These are phyloP conservation scores for Phoma herbarum DNA, from an alignment of 2,329 filamentous ascomycete genomes.

Conservation along the genomic window DNA sequence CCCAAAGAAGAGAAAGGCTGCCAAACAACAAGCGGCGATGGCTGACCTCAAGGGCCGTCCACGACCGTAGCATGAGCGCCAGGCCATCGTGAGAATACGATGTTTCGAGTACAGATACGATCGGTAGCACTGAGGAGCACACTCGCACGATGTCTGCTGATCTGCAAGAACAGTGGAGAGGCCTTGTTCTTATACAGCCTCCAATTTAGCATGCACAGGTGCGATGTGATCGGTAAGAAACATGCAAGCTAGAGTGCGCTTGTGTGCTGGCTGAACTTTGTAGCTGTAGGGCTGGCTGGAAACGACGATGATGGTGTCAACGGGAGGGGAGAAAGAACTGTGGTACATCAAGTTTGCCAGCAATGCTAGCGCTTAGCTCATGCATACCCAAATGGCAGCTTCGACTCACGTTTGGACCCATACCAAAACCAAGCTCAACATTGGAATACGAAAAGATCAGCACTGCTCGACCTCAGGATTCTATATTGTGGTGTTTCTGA, in stretches of 20 bases:
- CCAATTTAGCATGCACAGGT: neutral
- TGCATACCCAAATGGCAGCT: neutral
- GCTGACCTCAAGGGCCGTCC: neutral
- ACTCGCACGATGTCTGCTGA: neutral
- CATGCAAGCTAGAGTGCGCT: neutral
- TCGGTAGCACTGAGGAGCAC: neutral
- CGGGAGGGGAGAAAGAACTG: neutral
- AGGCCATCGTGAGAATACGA: neutral
- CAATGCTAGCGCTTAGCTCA: neutral
- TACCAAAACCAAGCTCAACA: neutral
- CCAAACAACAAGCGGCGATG: neutral
- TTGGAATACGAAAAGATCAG: neutral
- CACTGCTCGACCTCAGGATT: neutral
- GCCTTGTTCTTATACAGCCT: neutral
- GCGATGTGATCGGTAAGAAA: neutral
- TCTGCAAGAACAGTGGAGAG: neutral
- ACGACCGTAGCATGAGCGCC: neutral
- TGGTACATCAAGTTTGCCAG: neutral
- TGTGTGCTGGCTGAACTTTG: neutral
- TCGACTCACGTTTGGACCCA: neutral
- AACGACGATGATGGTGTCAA: neutral
- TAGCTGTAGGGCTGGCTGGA: neutral
- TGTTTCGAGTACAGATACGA: neutral
- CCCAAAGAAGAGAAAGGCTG: neutral
- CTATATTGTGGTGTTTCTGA: neutral